phyloP scores from a whole-genome alignment of 495 filamentous ascomycete species.

The Penicillium argentinense region DNA sequence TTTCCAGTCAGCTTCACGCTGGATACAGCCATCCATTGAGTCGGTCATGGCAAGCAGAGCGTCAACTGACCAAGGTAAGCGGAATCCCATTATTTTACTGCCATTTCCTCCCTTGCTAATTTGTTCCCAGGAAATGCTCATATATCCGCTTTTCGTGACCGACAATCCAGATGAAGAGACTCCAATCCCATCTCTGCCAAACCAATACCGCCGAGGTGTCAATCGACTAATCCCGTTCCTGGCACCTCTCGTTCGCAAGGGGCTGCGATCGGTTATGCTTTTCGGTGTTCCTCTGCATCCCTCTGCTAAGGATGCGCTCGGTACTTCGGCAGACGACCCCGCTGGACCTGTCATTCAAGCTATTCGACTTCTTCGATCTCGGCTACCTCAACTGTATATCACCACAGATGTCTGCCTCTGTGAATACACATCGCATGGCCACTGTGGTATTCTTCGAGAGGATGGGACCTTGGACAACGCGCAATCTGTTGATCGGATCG shows the following conservation, averaged over 20 bases:
- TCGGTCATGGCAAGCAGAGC: slow-evolving; percentile 91
- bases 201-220: slow-evolving; percentile 81
- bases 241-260: slow-evolving; percentile 80
- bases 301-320: slow-evolving; percentile 82
- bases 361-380: slow-evolving; percentile 76
- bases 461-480: slow-evolving; percentile 91
- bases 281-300: slow-evolving; percentile 88
- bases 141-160: slow-evolving; percentile 95
- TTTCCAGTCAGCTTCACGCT: slow-evolving; percentile 91
- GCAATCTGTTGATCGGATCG: slow-evolving; percentile 88
- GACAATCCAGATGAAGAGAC: slow-evolving; percentile 91
- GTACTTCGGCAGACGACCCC: slow-evolving; percentile 92
- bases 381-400: slow-evolving; percentile 87
- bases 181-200: slow-evolving; percentile 83
- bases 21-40: slow-evolving; percentile 92
- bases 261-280: slow-evolving; percentile 86
- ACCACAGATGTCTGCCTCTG: slow-evolving; percentile 93
- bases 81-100: background rate
- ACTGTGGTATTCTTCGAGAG: slow-evolving; percentile 91
- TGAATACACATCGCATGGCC: slow-evolving; percentile 98
- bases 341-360: slow-evolving; percentile 84
- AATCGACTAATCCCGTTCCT: slow-evolving; percentile 85
- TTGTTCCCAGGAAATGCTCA: slow-evolving; percentile 78
- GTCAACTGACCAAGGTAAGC: slow-evolving; percentile 90
- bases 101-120: background rate